Base-by-base conservation (phyloP, 768 basidiomycete species). In the Omphalotus guepiniiformis region DNA sequence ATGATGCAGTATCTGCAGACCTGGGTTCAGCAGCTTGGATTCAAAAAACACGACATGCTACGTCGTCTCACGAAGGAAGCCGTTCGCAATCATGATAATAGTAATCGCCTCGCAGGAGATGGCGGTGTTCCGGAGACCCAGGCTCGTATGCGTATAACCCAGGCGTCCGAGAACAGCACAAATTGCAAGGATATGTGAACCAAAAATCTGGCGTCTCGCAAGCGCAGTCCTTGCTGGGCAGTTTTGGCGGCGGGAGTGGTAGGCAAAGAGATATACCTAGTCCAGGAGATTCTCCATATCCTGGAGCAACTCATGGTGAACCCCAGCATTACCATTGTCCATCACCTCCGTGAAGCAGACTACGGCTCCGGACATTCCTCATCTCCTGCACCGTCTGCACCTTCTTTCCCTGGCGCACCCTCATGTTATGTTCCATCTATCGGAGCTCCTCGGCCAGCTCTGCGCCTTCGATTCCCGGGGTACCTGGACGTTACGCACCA, bases 81-180 rank as follows among this genome's bases (percentile, higher is more conserved):
- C 0, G 86, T 92, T 1, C 76, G 82, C 4, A 79, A 78, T 53
- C 87, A 90, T 64, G 66, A 84, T 60, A 90, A 90, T 60, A n/a
- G n/a, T n/a, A 72, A 82, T 26, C 79, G 88, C 1, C 56, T 71
- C 5, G 68, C 68, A 0, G 79, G 79, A 3, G 74, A 82, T 53
- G 76, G 79, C 23, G 75, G 78, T 3, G 47, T 64, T 0, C 48
- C 76, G 8, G 64, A 68, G 11, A 62, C 73, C 2, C 80, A 42
- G 79, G 79, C 4, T 61, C 72, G 1, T 76, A 63, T 49, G 78
- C 80, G 0, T 65, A 72, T 34, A 64, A 61, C 37, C 67, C 79
- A 39, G 84, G 74, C 3, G 57, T 68, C 9, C 66, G 76, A 34
- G 62, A 74, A 39, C 81, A 82, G 59, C 65, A 72, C 13, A 62